These are phyloP conservation scores for Pichia sp. DNA, from an alignment of 1,139 yeast genomes.

Conservation along the genomic window DNA sequence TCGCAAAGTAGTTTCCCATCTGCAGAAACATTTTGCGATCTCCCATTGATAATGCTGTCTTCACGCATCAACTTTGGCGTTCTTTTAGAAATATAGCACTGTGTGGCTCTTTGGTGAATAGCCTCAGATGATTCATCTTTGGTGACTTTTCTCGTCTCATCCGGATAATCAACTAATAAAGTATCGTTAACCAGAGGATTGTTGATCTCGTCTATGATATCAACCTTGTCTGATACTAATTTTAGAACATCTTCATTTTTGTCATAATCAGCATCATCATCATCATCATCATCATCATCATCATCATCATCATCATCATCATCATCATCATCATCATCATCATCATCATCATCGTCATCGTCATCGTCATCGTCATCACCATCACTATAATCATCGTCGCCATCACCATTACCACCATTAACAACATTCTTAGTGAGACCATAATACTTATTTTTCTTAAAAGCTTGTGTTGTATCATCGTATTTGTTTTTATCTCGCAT, in stretches of 20 bases:
- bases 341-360: not conserved
- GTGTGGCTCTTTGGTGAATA: not conserved
- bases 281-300: conserved; percentile 1
- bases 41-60: conserved; percentile 11
- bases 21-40: conserved; percentile 9
- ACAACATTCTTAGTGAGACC: not conserved
- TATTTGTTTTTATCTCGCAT: no score
- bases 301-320: not conserved
- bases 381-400: not conserved
- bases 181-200: conserved; percentile 4
- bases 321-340: not conserved
- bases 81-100: not conserved
- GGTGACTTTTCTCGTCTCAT: not conserved
- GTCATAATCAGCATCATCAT: not conserved
- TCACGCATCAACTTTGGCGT: conserved; percentile 14
- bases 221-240: conserved; percentile 15
- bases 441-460: no score
- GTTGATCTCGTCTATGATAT: conserved; percentile 14
- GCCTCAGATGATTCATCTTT: not conserved
- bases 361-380: not conserved
- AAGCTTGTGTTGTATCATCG: no score
- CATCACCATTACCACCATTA: not conserved
- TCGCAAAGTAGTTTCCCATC: conserved; percentile 29
- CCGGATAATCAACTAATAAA: not conserved
- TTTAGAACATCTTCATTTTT: conserved; percentile 3